Conservation (phyloP, 2,329 filamentous ascomycete species). For the Phialocephala sp. region DNA sequence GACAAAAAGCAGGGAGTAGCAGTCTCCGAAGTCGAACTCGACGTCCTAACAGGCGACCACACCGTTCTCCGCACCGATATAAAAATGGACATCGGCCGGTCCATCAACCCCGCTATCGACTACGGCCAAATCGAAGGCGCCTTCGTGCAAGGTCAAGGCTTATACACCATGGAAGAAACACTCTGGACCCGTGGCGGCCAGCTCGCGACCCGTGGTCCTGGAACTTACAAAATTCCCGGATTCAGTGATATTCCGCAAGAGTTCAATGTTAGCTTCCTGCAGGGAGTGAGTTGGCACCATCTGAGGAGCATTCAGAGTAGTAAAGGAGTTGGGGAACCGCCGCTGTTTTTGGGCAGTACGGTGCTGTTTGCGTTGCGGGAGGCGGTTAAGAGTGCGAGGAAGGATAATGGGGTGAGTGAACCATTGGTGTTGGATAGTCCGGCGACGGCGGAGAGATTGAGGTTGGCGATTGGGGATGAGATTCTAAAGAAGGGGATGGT, state of each 20-base stretch:
- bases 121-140: conserved; percentile 85
- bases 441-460: conserved; percentile 53
- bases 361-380: conserved; percentile 60
- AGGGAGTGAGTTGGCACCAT: conserved; percentile 54
- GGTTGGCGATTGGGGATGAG: conserved; percentile 47
- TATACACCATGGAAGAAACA: conserved; percentile 78
- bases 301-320: conserved; percentile 59
- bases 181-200: conserved; percentile 67
- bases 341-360: conserved; percentile 60
- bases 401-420: conserved; percentile 51
- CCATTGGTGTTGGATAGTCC: conserved; percentile 53
- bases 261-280: conserved; percentile 46
- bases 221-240: conserved; percentile 85
- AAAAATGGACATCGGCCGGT: conserved; percentile 91
- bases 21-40: conserved; percentile 87
- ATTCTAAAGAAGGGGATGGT: conserved; percentile 42
- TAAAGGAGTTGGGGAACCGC: conserved; percentile 64
- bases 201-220: conserved; percentile 69
- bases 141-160: conserved; percentile 77
- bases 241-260: conserved; percentile 86
- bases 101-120: conserved; percentile 72
- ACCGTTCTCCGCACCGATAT: conserved; percentile 86
- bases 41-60: conserved; percentile 90
- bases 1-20: conserved; percentile 65
- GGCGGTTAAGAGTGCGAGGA: conserved; percentile 56